A percentile compares a stretch with the other conserved stretches of the same genome.
Evolutionary conservation across 2,329 filamentous ascomycete genomes (phyloP).

Genomic region (Botrytis aclada): DNA sequence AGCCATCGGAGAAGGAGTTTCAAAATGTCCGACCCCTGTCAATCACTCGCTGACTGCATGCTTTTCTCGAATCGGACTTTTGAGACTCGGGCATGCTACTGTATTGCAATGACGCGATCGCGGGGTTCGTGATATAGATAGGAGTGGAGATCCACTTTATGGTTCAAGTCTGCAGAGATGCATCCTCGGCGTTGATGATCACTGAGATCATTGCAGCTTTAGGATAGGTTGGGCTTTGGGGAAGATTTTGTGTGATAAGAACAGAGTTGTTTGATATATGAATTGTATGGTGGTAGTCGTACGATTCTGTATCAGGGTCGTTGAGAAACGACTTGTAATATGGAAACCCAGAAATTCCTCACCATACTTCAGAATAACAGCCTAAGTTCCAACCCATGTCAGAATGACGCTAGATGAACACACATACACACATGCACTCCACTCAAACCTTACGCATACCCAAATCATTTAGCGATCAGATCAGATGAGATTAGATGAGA

Average conservation of each 20-base stretch:
- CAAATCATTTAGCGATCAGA: neutral
- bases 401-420: neutral
- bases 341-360: neutral
- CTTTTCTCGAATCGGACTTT: neutral
- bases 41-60: neutral
- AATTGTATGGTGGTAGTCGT: neutral
- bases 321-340: neutral
- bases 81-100: too few species aligned
- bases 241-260: neutral
- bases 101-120: too few species aligned
- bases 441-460: neutral
- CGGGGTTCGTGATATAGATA: neutral
- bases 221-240: neutral
- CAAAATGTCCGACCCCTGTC: slow-evolving; percentile 6
- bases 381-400: too few species aligned
- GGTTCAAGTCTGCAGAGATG: neutral
- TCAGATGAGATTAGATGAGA: neutral
- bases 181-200: neutral
- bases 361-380: neutral
- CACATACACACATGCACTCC: neutral
- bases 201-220: neutral
- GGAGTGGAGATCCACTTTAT: neutral
- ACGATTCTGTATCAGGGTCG: neutral
- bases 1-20: neutral
- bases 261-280: neutral